A percentile compares a stretch with the other conserved stretches of the same genome.
Conservation (phyloP, 768 basidiomycete genomes). For the Auriscalpium vulgare region DNA sequence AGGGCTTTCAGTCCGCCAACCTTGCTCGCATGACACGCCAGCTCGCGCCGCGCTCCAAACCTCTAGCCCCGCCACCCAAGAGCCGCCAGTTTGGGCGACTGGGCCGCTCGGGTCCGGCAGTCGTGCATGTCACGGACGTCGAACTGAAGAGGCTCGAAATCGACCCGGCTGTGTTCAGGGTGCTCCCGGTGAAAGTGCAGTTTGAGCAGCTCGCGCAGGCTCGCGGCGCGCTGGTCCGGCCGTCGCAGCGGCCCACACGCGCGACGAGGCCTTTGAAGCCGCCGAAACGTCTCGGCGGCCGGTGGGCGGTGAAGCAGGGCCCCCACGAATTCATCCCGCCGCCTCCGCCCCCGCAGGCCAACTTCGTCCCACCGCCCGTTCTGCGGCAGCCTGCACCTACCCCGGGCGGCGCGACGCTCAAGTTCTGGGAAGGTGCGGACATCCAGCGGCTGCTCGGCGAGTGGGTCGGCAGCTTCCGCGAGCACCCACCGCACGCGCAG, state of each 20-base stretch:
- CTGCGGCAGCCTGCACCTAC: conserved; percentile 47
- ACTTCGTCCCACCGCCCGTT: conserved; percentile 38
- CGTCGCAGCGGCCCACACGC: conserved; percentile 6
- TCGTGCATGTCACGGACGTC: conserved; percentile 39
- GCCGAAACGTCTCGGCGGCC: conserved; percentile 36
- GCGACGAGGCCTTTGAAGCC: conserved; percentile 31
- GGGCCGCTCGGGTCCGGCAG: conserved; percentile 27
- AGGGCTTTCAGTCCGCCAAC: conserved; percentile 31
- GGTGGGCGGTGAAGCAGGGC: conserved; percentile 26
- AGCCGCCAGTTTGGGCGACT: conserved; percentile 25
- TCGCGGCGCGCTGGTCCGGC: conserved; percentile 34
- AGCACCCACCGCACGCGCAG: conserved; percentile 56
- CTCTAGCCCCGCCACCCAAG: conserved; percentile 30
- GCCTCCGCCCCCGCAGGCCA: conserved; percentile 50
- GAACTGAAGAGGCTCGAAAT: conserved; percentile 62
- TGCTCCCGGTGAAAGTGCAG: conserved; percentile 59
- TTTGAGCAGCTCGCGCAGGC: conserved; percentile 64
- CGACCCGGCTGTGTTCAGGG: conserved; percentile 63
- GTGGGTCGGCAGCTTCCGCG: conserved; percentile 65
- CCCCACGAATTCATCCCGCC: conserved; percentile 29
- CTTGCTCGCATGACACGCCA: conserved; percentile 55
- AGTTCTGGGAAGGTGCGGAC: conserved; percentile 59
- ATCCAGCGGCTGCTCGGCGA: conserved; percentile 62
- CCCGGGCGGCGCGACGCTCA: conserved; percentile 44
- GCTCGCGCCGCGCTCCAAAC: conserved; percentile 47